Evolutionary conservation across 2,329 filamentous ascomycete genomes (phyloP).

Genomic region (Beauveria sp.): DNA sequence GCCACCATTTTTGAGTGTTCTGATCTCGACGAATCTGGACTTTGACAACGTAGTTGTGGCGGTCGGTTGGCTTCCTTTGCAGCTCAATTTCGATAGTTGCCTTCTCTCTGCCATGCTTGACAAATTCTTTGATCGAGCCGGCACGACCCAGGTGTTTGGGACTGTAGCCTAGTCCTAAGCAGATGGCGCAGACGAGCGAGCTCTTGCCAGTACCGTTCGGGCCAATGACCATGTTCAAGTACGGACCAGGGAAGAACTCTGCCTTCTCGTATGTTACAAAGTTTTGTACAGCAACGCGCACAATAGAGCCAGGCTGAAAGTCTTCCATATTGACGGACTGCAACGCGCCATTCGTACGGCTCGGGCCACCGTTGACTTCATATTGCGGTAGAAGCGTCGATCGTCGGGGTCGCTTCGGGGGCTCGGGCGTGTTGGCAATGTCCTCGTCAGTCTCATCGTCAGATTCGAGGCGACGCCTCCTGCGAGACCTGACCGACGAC

Average conservation of each 20-base stretch:
- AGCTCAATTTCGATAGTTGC: conserved; percentile 90
- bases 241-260: conserved; percentile 85
- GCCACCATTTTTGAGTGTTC: conserved; percentile 69
- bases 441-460: conserved; percentile 31
- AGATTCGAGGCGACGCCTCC: conserved; percentile 35
- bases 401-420: conserved; percentile 30
- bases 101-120: conserved; percentile 76
- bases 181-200: conserved; percentile 93
- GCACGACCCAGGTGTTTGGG: conserved; percentile 79
- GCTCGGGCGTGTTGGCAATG: conserved; percentile 20
- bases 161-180: conserved; percentile 79
- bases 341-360: conserved; percentile 11
- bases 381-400: conserved; percentile 3
- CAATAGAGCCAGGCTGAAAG: conserved; percentile 73
- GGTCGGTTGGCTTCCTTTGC: conserved; percentile 51
- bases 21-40: conserved; percentile 75
- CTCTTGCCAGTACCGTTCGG: conserved; percentile 99
- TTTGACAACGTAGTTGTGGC: conserved; percentile 63
- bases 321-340: conserved; percentile 20
- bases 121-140: conserved; percentile 77
- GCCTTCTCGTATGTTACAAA: conserved; percentile 94
- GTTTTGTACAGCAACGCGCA: conserved; percentile 76
- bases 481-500: conserved; percentile 25
- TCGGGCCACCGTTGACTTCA: conserved; percentile 6
- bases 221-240: conserved; percentile 96